Conservation (phyloP, 768 basidiomycete genomes). For the Lactifluus volemus region DNA sequence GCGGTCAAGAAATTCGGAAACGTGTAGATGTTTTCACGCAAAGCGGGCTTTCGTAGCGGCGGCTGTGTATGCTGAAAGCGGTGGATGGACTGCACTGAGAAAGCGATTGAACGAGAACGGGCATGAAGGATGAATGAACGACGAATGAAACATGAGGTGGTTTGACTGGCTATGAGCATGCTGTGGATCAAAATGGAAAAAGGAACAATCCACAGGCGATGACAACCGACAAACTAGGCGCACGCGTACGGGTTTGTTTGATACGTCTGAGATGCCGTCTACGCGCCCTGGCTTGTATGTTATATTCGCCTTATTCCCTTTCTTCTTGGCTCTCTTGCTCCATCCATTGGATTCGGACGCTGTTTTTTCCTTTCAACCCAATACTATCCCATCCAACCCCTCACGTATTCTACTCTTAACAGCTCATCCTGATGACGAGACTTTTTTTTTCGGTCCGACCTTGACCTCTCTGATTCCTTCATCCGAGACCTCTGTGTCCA, state of each 20-base stretch:
- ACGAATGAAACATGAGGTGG: not conserved
- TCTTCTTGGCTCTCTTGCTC: constrained; percentile 5
- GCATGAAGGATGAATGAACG: not conserved
- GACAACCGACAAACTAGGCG: too few species aligned
- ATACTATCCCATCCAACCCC: not conserved
- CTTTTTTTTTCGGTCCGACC: constrained; percentile 89
- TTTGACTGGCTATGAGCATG: not conserved
- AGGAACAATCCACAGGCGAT: not conserved
- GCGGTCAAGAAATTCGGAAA: constrained; percentile 84
- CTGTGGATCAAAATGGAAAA: not conserved
- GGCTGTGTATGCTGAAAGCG: constrained; percentile 10
- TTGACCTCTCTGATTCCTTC: constrained; percentile 41
- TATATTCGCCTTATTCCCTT: not conserved
- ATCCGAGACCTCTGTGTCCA: not conserved
- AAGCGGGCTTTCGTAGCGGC: constrained; percentile 19
- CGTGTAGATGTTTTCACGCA: constrained; percentile 88
- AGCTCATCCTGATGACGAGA: constrained; percentile 93
- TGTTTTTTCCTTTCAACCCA: not conserved
- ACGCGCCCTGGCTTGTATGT: not conserved
- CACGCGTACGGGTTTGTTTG: too few species aligned
- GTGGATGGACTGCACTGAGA: not conserved
- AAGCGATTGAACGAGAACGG: not conserved
- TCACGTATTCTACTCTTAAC: constrained; percentile 58
- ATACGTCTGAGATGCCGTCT: not conserved
- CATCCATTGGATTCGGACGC: not conserved